Percentiles rank a stretch among this genome's conserved stretches.
Conservation (phyloP, 2,329 filamentous ascomycete species). For the Neospermospora avenae region DNA sequence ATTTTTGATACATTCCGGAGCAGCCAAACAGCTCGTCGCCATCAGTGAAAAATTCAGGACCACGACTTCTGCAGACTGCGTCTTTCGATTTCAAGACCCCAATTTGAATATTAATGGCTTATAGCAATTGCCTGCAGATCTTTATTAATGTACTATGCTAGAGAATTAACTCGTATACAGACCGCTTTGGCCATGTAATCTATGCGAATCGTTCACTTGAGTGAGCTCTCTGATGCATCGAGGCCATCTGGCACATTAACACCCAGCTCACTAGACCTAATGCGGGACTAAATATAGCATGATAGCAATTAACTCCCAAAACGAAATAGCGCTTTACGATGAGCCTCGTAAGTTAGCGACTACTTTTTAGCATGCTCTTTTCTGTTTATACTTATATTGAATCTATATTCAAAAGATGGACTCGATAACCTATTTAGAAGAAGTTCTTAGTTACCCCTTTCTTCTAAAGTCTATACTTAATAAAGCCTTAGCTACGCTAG, state of each 20-base stretch:
- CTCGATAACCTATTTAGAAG: not conserved
- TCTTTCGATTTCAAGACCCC: too few species aligned
- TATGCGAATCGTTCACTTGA: not conserved
- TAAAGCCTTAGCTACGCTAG: constrained; percentile 7
- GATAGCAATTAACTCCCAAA: not conserved
- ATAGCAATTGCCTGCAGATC: not conserved
- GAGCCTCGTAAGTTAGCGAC: not conserved
- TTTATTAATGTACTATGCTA: too few species aligned
- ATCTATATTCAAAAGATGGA: not conserved
- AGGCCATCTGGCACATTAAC: not conserved
- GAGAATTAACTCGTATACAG: too few species aligned
- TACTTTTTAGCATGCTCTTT: not conserved
- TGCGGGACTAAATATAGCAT: not conserved
- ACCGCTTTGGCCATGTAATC: not conserved
- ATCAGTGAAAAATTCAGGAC: too few species aligned
- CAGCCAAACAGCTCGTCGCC: too few species aligned
- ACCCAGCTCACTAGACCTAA: not conserved
- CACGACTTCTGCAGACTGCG: too few species aligned
- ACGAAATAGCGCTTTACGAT: not conserved
- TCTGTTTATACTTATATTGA: not conserved
- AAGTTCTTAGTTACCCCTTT: constrained; percentile 8
- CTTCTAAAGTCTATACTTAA: constrained; percentile 1
- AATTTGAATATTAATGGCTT: not conserved
- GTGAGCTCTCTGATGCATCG: not conserved
- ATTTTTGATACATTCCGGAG: too few species aligned